phyloP scores from a whole-genome alignment of 2,329 filamentous ascomycete genomes.

The Talaromyces sp. region DNA sequence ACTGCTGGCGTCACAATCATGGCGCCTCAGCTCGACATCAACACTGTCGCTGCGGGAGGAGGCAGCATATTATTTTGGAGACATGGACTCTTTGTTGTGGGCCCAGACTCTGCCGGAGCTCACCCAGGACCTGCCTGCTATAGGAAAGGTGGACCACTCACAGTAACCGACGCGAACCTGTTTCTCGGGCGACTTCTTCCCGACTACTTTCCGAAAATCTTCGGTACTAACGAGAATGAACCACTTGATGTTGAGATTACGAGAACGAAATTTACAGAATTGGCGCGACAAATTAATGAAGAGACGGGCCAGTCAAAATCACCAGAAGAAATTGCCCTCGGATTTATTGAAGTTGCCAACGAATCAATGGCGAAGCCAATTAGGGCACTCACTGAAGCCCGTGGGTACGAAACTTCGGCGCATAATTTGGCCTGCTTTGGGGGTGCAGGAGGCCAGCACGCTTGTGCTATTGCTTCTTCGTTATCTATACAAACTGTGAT shows the following conservation, averaged over 20 bases:
- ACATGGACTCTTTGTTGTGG: slow-evolving; percentile 82
- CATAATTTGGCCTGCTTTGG: slow-evolving; percentile 27
- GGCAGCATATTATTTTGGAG: slow-evolving; percentile 64
- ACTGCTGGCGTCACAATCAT: slow-evolving; percentile 90
- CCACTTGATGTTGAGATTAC: slow-evolving; percentile 39
- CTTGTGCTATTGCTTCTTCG: slow-evolving; percentile 35
- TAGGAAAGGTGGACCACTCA: slow-evolving; percentile 78
- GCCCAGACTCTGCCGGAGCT: slow-evolving; percentile 81
- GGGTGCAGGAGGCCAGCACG: slow-evolving; percentile 34
- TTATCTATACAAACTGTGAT: slow-evolving; percentile 37
- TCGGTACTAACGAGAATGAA: slow-evolving; percentile 9
- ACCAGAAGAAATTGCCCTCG: slow-evolving; percentile 17
- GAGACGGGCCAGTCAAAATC: slow-evolving; percentile 18
- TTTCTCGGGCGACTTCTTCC: slow-evolving; percentile 76
- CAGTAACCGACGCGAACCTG: slow-evolving; percentile 86
- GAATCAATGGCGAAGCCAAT: slow-evolving; percentile 19
- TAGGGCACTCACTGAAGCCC: slow-evolving; percentile 17
- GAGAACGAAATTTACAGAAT: slow-evolving; percentile 33
- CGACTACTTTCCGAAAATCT: slow-evolving; percentile 53
- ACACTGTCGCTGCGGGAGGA: slow-evolving; percentile 85
- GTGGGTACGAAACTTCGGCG: slow-evolving; percentile 17
- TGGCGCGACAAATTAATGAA: slow-evolving; percentile 39
- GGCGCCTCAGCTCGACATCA: slow-evolving; percentile 84
- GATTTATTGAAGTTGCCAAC: slow-evolving; percentile 18
- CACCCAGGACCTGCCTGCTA: slow-evolving; percentile 89